Base-by-base conservation (phyloP, 108 stramenopile species). In the Nitzschia sp. region DNA sequence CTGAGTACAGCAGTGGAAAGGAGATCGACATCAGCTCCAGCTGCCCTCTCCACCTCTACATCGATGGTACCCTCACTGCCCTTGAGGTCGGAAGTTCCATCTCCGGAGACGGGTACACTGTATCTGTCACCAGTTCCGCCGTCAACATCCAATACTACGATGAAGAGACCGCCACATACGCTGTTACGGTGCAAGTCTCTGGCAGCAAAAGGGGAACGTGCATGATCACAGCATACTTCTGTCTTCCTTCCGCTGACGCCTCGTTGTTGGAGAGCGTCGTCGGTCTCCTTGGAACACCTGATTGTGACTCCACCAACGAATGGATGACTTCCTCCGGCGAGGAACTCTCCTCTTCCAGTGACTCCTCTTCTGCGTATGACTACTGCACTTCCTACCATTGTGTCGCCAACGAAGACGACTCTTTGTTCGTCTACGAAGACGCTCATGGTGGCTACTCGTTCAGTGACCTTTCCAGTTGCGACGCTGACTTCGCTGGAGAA, bases 371-470 rank as follows among this genome's bases (percentile, higher is more conserved):
- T 46, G n/a, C 29, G 17, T 57, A 42, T 15, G 40, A 57, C 37
- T 69, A 59, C 20, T 59, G 58, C 39, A 59, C 38, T 34, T 37
- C 44, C 25, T 2, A 69, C 14, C 53, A 51, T 0, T 69, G 69
- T 40, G 25, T 60, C 7, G 24, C 51, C 17, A 69, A 34, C 11
- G 58, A 59, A 59, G 22, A 10, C 15, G 58, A 38, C 8, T 59
- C 58, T 0, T 12, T 59, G 14, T 59, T 59, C 22, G 58, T 41
- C 39, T 40, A 59, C 6, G 53, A 54, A 54, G 6, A 54, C 12
- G 24, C 46, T 17, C 46, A 48, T 48, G 46, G 46, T 17, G 46
- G 46, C 14, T 15, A 24, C 12, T 54, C 53, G 19, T 25, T 24
- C 53, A 24, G 22, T 3, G 53, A 54, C 24, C 53, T 12, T 8